These are phyloP conservation scores for Huntiella bhutanensis DNA, from an alignment of 2,329 filamentous ascomycete genomes.

Conservation along the genomic window DNA sequence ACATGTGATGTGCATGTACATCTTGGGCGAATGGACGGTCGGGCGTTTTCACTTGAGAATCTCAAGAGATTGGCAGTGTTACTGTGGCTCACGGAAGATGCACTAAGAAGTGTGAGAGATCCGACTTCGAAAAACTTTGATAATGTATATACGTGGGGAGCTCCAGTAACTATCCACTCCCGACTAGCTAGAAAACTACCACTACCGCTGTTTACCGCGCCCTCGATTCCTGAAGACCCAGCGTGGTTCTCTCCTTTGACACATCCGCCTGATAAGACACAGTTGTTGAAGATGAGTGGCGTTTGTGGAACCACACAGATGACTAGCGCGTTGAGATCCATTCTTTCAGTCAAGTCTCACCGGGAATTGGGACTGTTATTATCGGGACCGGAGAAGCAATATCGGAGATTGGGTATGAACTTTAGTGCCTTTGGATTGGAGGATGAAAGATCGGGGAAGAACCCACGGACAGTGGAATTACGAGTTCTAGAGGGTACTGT, in stretches of 20 bases:
- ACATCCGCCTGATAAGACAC: conserved; percentile 13
- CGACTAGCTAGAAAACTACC: conserved; percentile 9
- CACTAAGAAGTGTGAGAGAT: conserved; percentile 20
- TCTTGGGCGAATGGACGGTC: conserved; percentile 19
- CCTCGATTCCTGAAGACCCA: background rate
- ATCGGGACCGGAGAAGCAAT: conserved; percentile 18
- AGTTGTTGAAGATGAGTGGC: background rate
- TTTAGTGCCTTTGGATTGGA: conserved; percentile 22
- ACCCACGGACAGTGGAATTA: conserved; percentile 22
- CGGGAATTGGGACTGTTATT: conserved; percentile 19
- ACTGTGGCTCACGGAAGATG: conserved; percentile 21
- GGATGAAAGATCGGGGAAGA: conserved; percentile 18
- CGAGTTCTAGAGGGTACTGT: conserved; percentile 22
- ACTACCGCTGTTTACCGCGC: background rate
- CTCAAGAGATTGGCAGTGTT: conserved; percentile 20
- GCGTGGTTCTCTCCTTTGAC: background rate
- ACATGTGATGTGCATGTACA: conserved; percentile 24
- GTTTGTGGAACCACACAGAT: background rate
- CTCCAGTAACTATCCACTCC: conserved; percentile 6
- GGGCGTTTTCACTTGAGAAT: conserved; percentile 17
- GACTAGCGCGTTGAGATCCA: conserved; percentile 12
- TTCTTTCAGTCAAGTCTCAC: conserved; percentile 16
- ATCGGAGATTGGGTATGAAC: conserved; percentile 23
- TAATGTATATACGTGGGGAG: conserved; percentile 22
- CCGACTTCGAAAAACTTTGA: conserved; percentile 21